Conservation (phyloP, 2,329 filamentous ascomycete species). For the Hymenoscyphus fraxineus region DNA sequence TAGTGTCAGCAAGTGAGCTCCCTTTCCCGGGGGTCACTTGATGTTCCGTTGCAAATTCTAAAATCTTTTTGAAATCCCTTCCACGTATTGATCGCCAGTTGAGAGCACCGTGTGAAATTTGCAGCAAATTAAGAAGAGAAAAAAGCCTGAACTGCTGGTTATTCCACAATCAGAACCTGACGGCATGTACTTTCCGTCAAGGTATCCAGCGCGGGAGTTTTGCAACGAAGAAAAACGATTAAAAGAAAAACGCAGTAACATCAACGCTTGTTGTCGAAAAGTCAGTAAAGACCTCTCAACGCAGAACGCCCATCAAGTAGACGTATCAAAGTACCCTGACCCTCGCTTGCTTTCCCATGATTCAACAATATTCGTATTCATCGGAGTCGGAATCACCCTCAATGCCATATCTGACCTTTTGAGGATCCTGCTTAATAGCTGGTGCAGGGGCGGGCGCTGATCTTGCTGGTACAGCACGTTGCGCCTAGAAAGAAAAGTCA, state of each 20-base stretch:
- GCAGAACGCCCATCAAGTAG: too few species aligned
- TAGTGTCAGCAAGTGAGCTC: too few species aligned
- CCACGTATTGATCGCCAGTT: neutral
- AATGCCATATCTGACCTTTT: neutral
- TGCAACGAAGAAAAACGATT: too few species aligned
- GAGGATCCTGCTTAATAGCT: neutral
- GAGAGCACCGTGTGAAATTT: neutral
- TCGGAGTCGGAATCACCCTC: neutral
- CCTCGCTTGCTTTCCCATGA: neutral
- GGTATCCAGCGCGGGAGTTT: too few species aligned
- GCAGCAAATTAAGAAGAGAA: neutral
- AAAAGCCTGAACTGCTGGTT: neutral
- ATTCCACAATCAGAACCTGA: neutral
- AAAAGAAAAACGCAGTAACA: too few species aligned
- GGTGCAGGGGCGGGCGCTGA: neutral
- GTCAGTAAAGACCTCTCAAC: too few species aligned
- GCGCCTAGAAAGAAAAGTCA: neutral
- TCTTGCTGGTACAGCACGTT: neutral
- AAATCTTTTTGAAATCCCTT: neutral
- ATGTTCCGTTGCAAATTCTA: too few species aligned
- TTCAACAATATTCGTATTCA: neutral
- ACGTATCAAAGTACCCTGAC: neutral
- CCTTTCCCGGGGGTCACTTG: too few species aligned
- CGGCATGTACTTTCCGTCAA: too few species aligned
- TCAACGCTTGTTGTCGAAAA: too few species aligned